phyloP scores from a whole-genome alignment of 176 grass and related monocot genomes.

The Bromus sterilis region DNA sequence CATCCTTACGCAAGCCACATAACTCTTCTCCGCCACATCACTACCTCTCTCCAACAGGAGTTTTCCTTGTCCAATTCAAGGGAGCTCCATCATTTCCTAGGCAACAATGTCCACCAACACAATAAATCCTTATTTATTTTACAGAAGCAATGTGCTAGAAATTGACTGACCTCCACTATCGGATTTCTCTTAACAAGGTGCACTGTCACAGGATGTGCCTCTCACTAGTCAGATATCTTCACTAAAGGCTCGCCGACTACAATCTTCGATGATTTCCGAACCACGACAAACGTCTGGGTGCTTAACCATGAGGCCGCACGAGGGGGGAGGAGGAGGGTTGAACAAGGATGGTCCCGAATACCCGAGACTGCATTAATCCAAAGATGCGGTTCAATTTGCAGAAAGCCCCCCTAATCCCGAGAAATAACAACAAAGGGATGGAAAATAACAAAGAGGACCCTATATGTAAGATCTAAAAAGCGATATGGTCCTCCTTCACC shows the following conservation, averaged over 20 bases:
- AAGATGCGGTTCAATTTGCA: too few relatives aligned
- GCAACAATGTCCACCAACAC: background rate
- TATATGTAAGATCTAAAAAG: too few relatives aligned
- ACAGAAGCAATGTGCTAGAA: background rate
- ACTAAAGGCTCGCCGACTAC: background rate
- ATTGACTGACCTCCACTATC: background rate
- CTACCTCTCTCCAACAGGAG: background rate
- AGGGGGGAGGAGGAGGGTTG: too few relatives aligned
- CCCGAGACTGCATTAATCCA: too few relatives aligned
- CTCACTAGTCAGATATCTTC: background rate
- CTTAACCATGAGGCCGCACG: background rate
- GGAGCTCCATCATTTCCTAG: background rate
- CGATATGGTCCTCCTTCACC: too few relatives aligned
- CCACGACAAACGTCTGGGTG: background rate
- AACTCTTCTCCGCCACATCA: background rate
- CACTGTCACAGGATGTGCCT: too few relatives aligned
- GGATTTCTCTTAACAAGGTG: too few relatives aligned
- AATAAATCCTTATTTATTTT: background rate
- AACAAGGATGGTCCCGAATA: too few relatives aligned
- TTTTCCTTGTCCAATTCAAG: background rate
- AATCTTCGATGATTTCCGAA: background rate
- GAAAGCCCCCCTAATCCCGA: too few relatives aligned
- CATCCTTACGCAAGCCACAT: background rate
- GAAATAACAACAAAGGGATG: too few relatives aligned
- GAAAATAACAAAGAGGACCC: too few relatives aligned